Percentiles rank a stretch among this genome's conserved stretches.
phyloP scores from a whole-genome alignment of 2,329 filamentous ascomycete genomes.

The Penicillium sp. region DNA sequence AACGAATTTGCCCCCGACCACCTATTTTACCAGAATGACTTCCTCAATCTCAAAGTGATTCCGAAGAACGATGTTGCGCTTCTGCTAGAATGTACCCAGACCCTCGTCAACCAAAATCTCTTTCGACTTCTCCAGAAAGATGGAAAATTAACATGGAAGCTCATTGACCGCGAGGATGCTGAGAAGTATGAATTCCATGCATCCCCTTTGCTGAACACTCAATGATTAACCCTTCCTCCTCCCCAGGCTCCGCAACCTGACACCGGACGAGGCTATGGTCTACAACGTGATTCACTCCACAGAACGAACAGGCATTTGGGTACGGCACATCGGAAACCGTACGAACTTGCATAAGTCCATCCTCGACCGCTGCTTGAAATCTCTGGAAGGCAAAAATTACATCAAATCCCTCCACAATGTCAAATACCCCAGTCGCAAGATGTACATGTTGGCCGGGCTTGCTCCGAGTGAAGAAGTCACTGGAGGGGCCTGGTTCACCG shows the following conservation, averaged over 20 bases:
- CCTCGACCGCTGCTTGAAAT: constrained; percentile 78
- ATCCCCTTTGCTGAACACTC: not conserved
- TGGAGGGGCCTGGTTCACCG: constrained; percentile 91
- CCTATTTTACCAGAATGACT: constrained; percentile 49
- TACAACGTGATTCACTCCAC: constrained; percentile 87
- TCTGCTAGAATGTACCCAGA: constrained; percentile 46
- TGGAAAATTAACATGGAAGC: constrained; percentile 49
- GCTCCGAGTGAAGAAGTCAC: constrained; percentile 86
- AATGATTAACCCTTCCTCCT: constrained; percentile 11
- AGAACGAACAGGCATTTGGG: constrained; percentile 85
- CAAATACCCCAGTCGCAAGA: constrained; percentile 86
- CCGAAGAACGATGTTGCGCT: constrained; percentile 44
- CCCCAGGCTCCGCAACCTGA: constrained; percentile 47
- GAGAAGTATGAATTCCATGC: constrained; percentile 42
- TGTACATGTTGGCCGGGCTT: constrained; percentile 88
- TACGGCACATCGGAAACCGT: constrained; percentile 74
- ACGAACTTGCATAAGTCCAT: constrained; percentile 81
- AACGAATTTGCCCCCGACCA: constrained; percentile 42
- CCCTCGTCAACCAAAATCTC: constrained; percentile 47
- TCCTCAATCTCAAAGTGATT: constrained; percentile 44
- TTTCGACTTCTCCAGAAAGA: constrained; percentile 47
- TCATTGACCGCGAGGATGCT: constrained; percentile 50
- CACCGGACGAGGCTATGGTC: constrained; percentile 74
- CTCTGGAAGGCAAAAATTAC: constrained; percentile 75
- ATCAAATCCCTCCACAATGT: constrained; percentile 90